Evolutionary conservation across 345 rosid species (phyloP).

Genomic region (Brassica rapa): DNA sequence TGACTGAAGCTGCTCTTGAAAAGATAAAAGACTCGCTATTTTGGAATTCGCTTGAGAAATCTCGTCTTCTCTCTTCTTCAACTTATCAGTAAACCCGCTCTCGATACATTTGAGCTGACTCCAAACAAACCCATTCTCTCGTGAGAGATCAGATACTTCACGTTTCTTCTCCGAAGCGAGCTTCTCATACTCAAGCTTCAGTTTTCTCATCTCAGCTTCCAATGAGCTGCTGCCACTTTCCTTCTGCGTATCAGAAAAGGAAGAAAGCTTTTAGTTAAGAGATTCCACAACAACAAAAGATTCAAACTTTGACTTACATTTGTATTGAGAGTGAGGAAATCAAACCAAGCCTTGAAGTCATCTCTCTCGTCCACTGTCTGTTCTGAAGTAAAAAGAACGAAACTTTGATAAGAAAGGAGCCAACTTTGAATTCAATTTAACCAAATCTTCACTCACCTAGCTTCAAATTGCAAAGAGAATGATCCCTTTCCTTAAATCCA

Average conservation of each 20-base stretch:
- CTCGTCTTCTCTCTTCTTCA: conserved; percentile 61
- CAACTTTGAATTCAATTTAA: not conserved
- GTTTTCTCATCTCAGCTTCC: conserved; percentile 51
- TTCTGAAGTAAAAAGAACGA: conserved; percentile 47
- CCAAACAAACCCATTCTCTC: conserved; percentile 75
- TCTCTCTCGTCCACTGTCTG: conserved; percentile 58
- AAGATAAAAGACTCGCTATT: conserved; percentile 55
- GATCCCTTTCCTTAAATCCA: conserved; percentile 61
- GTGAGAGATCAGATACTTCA: conserved; percentile 54
- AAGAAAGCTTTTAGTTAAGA: not conserved
- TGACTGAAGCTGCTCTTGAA: conserved; percentile 59
- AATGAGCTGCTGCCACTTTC: conserved; percentile 29
- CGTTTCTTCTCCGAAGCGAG: conserved; percentile 58
- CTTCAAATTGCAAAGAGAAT: conserved; percentile 51
- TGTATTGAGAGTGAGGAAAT: conserved; percentile 45
- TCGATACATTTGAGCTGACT: conserved; percentile 64
- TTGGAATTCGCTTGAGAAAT: conserved; percentile 56
- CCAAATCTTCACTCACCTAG: conserved; percentile 46
- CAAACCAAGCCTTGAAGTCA: conserved; percentile 65
- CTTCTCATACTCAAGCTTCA: conserved; percentile 57
- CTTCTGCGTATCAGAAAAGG: not conserved
- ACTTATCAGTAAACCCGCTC: conserved; percentile 49
- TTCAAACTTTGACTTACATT: conserved; percentile 43
- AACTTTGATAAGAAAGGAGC: conserved; percentile 27
- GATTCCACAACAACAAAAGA: not conserved